Evolutionary conservation across 2,329 filamentous ascomycete genomes (phyloP).

Genomic region (Penicillium sp.): DNA sequence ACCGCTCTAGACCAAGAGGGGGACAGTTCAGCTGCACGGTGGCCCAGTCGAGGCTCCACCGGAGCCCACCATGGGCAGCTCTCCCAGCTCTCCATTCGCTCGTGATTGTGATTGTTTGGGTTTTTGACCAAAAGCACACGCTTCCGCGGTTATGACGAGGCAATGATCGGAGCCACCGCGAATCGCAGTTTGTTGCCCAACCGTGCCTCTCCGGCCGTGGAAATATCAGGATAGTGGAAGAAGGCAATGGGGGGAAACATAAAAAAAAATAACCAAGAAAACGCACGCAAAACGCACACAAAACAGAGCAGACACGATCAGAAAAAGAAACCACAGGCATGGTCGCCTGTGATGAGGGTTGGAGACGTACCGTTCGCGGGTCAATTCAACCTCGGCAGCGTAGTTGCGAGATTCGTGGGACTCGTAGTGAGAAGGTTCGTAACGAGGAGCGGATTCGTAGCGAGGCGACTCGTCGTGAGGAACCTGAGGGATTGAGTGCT

Average conservation of each 20-base stretch:
- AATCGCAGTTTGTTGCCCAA: too few species aligned
- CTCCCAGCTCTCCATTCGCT: background rate
- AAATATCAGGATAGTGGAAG: too few species aligned
- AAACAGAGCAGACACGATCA: constrained; percentile 2
- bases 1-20: background rate
- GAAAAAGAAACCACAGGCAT: constrained; percentile 13
- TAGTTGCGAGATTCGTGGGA: constrained; percentile 35
- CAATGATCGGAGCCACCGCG: too few species aligned
- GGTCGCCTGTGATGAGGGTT: too few species aligned
- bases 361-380: constrained; percentile 46
- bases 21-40: constrained; percentile 1
- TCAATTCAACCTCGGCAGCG: constrained; percentile 44
- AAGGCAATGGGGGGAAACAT: background rate
- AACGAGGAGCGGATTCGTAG: constrained; percentile 6
- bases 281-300: background rate
- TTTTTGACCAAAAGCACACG: too few species aligned
- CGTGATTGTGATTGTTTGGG: too few species aligned
- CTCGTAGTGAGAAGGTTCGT: constrained; percentile 34
- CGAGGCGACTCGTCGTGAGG: too few species aligned
- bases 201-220: too few species aligned
- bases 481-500: background rate
- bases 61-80: background rate
- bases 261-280: background rate
- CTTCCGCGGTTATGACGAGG: too few species aligned
- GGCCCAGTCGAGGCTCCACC: background rate